These are phyloP conservation scores for Geoglossum cookeanum DNA, from an alignment of 2,329 filamentous ascomycete genomes.

Conservation along the genomic window DNA sequence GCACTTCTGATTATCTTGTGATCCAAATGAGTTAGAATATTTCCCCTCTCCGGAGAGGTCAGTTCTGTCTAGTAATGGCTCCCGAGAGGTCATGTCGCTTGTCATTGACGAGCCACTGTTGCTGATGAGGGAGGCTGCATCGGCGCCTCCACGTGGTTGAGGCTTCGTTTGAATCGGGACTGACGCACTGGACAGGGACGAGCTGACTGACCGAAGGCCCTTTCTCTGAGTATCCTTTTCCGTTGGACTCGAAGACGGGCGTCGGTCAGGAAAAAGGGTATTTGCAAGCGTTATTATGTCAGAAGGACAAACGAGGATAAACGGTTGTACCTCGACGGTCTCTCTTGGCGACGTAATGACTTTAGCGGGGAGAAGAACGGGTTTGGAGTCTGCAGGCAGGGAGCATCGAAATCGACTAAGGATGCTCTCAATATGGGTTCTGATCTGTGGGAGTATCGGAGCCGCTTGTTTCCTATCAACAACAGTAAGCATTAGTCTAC, in stretches of 20 bases:
- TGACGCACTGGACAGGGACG: conserved; percentile 29
- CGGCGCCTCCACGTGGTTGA: conserved; percentile 32
- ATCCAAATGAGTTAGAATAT: conserved; percentile 34
- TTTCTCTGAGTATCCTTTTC: conserved; percentile 27
- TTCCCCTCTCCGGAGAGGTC: conserved; percentile 11
- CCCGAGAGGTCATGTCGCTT: conserved; percentile 50
- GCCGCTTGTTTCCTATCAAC: conserved; percentile 35
- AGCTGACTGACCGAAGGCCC: conserved; percentile 27
- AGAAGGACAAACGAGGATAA: conserved; percentile 58
- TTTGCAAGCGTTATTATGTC: conserved; percentile 68
- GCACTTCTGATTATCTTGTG: conserved; percentile 5
- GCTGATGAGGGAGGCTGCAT: conserved; percentile 52
- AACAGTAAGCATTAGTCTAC: background rate
- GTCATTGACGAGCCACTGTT: conserved; percentile 53
- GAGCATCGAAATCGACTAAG: conserved; percentile 37
- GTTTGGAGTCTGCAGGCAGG: conserved; percentile 27
- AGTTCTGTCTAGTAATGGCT: conserved; percentile 36
- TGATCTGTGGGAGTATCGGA: conserved; percentile 42
- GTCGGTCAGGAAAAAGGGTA: conserved; percentile 59
- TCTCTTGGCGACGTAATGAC: conserved; percentile 55
- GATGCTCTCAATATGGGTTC: conserved; percentile 52
- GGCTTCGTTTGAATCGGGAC: conserved; percentile 32
- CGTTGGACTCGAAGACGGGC: conserved; percentile 38
- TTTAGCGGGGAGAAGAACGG: conserved; percentile 49
- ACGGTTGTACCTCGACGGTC: conserved; percentile 61